These are phyloP conservation scores for Melampsora larici-populina DNA, from an alignment of 1,284 basidiomycete species.

Conservation along the genomic window DNA sequence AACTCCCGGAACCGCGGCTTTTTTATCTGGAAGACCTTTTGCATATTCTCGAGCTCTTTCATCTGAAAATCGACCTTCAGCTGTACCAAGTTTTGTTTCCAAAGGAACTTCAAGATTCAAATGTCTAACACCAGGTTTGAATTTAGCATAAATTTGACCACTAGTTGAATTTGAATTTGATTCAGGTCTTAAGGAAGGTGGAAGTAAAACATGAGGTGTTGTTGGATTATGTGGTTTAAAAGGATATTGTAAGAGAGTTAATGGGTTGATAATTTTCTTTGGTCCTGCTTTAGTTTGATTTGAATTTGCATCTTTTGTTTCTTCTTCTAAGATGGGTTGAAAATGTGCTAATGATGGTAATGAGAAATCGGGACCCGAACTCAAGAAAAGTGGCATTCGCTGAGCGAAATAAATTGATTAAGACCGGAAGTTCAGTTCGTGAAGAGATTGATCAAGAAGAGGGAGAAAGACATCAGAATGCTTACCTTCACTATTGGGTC, in stretches of 20 bases:
- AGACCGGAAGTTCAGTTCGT: no score
- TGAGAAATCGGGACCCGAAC: constrained; percentile 33
- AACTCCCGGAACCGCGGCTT: constrained; percentile 44
- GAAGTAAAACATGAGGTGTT: constrained; percentile 49
- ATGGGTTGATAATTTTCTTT: constrained; percentile 18
- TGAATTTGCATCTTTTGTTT: constrained; percentile 3
- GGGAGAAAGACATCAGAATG: neutral
- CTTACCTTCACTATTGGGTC: constrained; percentile 16
- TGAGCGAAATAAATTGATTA: neutral
- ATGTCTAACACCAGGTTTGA: constrained; percentile 49
- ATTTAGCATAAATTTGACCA: constrained; percentile 46
- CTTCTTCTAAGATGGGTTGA: constrained; percentile 35
- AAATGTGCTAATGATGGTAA: constrained; percentile 41
- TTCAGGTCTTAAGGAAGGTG: constrained; percentile 49
- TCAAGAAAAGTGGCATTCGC: constrained; percentile 42
- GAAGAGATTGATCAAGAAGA: no score
- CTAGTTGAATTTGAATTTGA: constrained; percentile 31
- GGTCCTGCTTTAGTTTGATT: neutral
- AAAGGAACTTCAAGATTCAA: constrained; percentile 50
- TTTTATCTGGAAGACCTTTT: constrained; percentile 46
- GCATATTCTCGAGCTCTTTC: constrained; percentile 48
- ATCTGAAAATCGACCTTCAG: constrained; percentile 49
- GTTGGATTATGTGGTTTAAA: constrained; percentile 47
- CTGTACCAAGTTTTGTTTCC: constrained; percentile 45
- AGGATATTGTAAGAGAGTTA: constrained; percentile 51